Percentiles rank a stretch among this genome's conserved stretches.
Evolutionary conservation across 768 basidiomycete species (phyloP).

Genomic region (Pulveroboletus sp.): DNA sequence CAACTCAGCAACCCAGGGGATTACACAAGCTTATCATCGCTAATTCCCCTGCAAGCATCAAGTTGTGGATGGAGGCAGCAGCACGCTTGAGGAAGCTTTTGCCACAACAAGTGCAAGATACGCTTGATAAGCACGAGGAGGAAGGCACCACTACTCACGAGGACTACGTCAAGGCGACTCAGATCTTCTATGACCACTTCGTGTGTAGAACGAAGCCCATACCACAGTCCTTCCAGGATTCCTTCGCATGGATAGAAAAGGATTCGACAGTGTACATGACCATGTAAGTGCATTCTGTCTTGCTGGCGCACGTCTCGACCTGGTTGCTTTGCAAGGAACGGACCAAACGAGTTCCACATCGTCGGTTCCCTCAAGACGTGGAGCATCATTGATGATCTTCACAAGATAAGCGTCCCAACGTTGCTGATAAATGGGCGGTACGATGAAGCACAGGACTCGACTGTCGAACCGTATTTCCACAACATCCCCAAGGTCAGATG

Average conservation of each 20-base stretch:
- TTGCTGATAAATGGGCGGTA: conserved; percentile 36
- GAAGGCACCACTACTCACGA: conserved; percentile 39
- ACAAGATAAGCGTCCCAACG: conserved; percentile 33
- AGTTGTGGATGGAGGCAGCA: conserved; percentile 38
- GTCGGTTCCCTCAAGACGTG: conserved; percentile 33
- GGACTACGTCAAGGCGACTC: conserved; percentile 44
- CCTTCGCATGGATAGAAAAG: conserved; percentile 34
- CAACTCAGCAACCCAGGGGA: conserved; percentile 39
- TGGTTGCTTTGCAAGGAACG: conserved; percentile 28
- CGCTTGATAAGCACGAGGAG: conserved; percentile 43
- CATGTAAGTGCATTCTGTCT: conserved; percentile 35
- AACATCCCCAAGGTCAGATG: conserved; percentile 33
- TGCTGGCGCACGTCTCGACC: neutral
- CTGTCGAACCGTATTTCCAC: conserved; percentile 33
- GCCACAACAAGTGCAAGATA: conserved; percentile 39
- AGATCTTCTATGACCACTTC: conserved; percentile 40
- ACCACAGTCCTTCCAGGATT: conserved; percentile 36
- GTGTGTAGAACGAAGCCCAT: conserved; percentile 43
- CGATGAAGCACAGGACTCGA: conserved; percentile 34
- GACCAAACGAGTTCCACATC: conserved; percentile 38
- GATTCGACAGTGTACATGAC: conserved; percentile 47
- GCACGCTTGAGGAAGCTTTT: conserved; percentile 32
- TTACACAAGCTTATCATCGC: conserved; percentile 45
- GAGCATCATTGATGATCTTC: conserved; percentile 32
- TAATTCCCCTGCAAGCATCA: conserved; percentile 42